phyloP scores from a whole-genome alignment of 352 stramenopile species.

The Phytophthora rubi region DNA sequence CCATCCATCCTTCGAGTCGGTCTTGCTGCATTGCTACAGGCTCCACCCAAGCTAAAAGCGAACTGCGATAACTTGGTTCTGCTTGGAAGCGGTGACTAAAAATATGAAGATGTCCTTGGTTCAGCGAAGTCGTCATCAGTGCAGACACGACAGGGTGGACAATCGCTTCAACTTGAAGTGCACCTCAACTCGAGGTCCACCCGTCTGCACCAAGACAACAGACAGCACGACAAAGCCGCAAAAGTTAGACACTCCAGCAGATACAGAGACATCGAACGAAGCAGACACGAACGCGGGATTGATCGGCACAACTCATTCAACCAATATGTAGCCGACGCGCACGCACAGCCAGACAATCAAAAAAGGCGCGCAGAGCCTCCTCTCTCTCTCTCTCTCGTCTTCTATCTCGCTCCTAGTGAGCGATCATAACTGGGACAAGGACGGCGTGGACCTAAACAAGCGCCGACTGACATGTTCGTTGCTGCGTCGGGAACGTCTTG shows the following conservation, averaged over 20 bases:
- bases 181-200: not conserved
- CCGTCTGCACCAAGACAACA: not conserved
- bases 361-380: conserved; percentile 34
- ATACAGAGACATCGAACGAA: not conserved
- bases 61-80: conserved; percentile 1
- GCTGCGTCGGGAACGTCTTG: conserved; percentile 18
- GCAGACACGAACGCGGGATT: conserved; percentile 10
- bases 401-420: conserved; percentile 39
- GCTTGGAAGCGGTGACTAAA: conserved; percentile 21
- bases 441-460: conserved; percentile 11
- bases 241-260: not conserved
- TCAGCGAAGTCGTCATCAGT: not conserved
- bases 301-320: conserved; percentile 38
- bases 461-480: conserved; percentile 3
- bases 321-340: conserved; percentile 34
- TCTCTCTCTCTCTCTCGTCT: conserved; percentile 25
- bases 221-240: not conserved
- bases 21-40: conserved; percentile 61
- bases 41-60: conserved; percentile 6
- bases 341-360: conserved; percentile 39
- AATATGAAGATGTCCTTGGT: conserved; percentile 18
- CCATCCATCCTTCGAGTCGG: conserved; percentile 80
- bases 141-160: not conserved
- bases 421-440: conserved; percentile 34
- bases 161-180: conserved; percentile 27